These are phyloP conservation scores for Fusarium dlaminii DNA, from an alignment of 2,329 filamentous ascomycete genomes.

Conservation along the genomic window DNA sequence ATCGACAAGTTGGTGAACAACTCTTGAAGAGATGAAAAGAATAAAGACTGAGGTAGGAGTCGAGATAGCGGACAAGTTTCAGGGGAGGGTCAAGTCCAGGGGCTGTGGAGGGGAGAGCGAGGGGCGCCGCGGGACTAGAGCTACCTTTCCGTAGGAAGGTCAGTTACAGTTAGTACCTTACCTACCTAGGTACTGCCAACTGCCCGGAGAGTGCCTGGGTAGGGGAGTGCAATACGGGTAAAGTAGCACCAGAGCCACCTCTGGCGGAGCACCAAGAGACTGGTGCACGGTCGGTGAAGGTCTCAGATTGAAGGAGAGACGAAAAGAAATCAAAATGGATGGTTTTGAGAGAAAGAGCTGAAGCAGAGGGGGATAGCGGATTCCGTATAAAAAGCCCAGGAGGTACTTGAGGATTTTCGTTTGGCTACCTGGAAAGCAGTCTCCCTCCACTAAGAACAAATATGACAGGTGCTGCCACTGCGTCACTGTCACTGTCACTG, in stretches of 20 bases:
- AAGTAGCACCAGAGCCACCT: slow-evolving; percentile 28
- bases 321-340: neutral
- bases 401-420: neutral
- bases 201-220: neutral
- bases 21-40: slow-evolving; percentile 11
- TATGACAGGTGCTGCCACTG: slow-evolving; percentile 17
- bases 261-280: slow-evolving; percentile 23
- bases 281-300: slow-evolving; percentile 3
- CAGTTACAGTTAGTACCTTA: neutral
- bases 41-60: slow-evolving; percentile 32
- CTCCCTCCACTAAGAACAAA: neutral
- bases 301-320: slow-evolving; percentile 1
- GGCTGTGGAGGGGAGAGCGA: slow-evolving; percentile 36
- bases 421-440: neutral
- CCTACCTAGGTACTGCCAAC: neutral
- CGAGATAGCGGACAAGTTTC: slow-evolving; percentile 41
- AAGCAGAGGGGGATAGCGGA: neutral
- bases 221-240: neutral
- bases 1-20: slow-evolving; percentile 31
- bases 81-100: slow-evolving; percentile 41
- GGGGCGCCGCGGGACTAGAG: slow-evolving; percentile 32
- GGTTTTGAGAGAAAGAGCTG: neutral
- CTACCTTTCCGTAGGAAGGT: neutral
- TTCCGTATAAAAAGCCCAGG: neutral
- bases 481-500: neutral